Conservation (phyloP, 257 asterid species). For the Scutellaria galericulata region DNA sequence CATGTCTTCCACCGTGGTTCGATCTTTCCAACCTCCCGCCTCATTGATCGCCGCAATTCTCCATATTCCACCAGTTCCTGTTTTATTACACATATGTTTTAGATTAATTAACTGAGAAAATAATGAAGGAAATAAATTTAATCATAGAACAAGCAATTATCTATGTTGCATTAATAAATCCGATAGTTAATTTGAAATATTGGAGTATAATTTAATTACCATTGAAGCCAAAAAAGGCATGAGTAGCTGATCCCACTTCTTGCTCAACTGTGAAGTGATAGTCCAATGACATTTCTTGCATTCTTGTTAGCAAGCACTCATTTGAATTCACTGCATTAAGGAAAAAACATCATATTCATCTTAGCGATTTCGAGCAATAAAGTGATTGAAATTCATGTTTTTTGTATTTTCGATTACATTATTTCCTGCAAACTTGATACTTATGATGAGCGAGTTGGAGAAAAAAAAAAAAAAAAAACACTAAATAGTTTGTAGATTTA, state of each 20-base stretch:
- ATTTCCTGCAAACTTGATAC: too few relatives aligned
- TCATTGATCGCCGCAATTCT: conserved; percentile 86
- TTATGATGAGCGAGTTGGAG: too few relatives aligned
- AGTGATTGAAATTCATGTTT: too few relatives aligned
- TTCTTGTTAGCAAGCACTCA: conserved; percentile 90
- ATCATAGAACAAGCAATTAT: neutral
- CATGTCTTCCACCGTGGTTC: conserved; percentile 98
- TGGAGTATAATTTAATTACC: conserved; percentile 41
- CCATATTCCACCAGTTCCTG: conserved; percentile 98
- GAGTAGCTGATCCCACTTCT: conserved; percentile 98
- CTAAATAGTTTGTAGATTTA: too few relatives aligned
- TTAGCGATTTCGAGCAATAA: too few relatives aligned
- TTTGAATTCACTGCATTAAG: conserved; percentile 72
- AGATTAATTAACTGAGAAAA: neutral
- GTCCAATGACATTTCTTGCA: conserved; percentile 98
- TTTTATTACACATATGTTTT: neutral
- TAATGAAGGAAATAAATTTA: neutral
- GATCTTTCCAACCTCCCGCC: conserved; percentile 98
- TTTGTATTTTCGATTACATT: too few relatives aligned
- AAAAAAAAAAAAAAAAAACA: too few relatives aligned
- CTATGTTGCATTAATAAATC: neutral
- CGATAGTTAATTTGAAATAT: neutral
- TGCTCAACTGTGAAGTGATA: conserved; percentile 94
- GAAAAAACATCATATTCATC: too few relatives aligned
- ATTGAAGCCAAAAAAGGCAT: conserved; percentile 98